Evolutionary conservation across 2,329 filamentous ascomycete species (phyloP).

Genomic region (Trichophaea hybrida): DNA sequence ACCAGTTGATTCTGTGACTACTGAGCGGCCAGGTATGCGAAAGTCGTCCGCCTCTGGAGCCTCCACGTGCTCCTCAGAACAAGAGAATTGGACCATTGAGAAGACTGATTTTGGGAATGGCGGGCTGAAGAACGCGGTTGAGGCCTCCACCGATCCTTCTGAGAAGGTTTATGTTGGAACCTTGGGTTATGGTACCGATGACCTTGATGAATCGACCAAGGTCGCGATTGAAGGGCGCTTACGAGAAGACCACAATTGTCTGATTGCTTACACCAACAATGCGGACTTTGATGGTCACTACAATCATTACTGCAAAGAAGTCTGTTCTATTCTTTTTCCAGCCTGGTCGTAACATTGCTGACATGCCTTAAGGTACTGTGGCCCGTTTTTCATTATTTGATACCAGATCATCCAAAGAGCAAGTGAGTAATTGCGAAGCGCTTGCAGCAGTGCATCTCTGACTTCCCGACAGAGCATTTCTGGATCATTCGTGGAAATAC

Average conservation of each 20-base stretch:
- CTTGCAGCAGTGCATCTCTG: neutral
- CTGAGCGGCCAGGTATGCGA: constrained; percentile 14
- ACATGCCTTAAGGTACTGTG: constrained; percentile 54
- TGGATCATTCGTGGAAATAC: constrained; percentile 92
- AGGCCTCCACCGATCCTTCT: constrained; percentile 55
- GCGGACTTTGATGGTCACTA: constrained; percentile 93
- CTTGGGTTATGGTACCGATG: constrained; percentile 85
- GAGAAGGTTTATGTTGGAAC: constrained; percentile 87
- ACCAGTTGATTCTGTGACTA: constrained; percentile 12
- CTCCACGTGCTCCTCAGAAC: constrained; percentile 22
- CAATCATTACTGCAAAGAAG: constrained; percentile 73
- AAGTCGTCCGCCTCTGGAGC: constrained; percentile 27
- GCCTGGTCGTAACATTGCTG: neutral
- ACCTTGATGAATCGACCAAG: constrained; percentile 58
- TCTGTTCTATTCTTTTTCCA: neutral
- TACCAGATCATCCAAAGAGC: constrained; percentile 94
- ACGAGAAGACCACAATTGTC: constrained; percentile 64
- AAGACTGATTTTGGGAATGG: constrained; percentile 84
- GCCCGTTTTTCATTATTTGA: constrained; percentile 97
- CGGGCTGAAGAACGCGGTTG: constrained; percentile 74
- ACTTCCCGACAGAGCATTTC: constrained; percentile 48
- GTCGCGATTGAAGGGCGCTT: constrained; percentile 71
- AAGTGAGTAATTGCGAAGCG: constrained; percentile 38
- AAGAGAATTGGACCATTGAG: constrained; percentile 70
- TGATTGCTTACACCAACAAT: constrained; percentile 75